These are phyloP conservation scores for Trichoderma polysporum DNA, from an alignment of 2,329 filamentous ascomycete species.

Conservation along the genomic window DNA sequence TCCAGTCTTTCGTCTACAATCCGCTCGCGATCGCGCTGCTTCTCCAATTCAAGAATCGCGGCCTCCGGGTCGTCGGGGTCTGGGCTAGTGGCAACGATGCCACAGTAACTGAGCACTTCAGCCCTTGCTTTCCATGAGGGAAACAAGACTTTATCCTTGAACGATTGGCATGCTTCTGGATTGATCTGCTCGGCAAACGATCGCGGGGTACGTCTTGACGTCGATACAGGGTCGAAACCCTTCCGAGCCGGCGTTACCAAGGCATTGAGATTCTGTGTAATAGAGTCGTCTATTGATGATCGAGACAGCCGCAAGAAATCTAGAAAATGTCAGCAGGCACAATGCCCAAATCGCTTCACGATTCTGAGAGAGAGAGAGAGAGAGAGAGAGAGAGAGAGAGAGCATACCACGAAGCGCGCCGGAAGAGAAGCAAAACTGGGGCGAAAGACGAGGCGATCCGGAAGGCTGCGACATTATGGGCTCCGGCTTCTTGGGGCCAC, in stretches of 20 bases:
- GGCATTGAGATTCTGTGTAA: slow-evolving; percentile 89
- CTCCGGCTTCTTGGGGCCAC: slow-evolving; percentile 31
- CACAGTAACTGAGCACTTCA: slow-evolving; percentile 86
- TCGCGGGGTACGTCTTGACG: slow-evolving; percentile 59
- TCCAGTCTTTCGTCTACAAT: slow-evolving; percentile 86
- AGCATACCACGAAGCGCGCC: slow-evolving; percentile 64
- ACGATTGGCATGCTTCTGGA: slow-evolving; percentile 61
- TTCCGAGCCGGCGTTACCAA: slow-evolving; percentile 70
- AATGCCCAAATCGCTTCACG: not conserved
- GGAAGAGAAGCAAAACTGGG: slow-evolving; percentile 76
- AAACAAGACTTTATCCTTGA: slow-evolving; percentile 78
- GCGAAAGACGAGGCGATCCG: slow-evolving; percentile 57
- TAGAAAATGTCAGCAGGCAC: slow-evolving; percentile 46
- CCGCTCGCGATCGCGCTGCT: slow-evolving; percentile 66
- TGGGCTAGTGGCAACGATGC: slow-evolving; percentile 79
- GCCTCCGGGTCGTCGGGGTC: slow-evolving; percentile 85
- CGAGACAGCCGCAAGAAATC: slow-evolving; percentile 90
- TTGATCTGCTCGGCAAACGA: slow-evolving; percentile 57
- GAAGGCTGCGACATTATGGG: slow-evolving; percentile 48
- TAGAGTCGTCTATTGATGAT: slow-evolving; percentile 84
- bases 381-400: fast-evolving
- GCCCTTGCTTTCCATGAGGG: slow-evolving; percentile 83
- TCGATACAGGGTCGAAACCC: slow-evolving; percentile 79
- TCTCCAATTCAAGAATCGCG: slow-evolving; percentile 67
- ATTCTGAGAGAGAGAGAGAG: no score